Evolutionary conservation across 2,329 filamentous ascomycete species (phyloP), one percentile per base, ranked within the genome.

Genomic region (Didymellaceae sp.): DNA sequence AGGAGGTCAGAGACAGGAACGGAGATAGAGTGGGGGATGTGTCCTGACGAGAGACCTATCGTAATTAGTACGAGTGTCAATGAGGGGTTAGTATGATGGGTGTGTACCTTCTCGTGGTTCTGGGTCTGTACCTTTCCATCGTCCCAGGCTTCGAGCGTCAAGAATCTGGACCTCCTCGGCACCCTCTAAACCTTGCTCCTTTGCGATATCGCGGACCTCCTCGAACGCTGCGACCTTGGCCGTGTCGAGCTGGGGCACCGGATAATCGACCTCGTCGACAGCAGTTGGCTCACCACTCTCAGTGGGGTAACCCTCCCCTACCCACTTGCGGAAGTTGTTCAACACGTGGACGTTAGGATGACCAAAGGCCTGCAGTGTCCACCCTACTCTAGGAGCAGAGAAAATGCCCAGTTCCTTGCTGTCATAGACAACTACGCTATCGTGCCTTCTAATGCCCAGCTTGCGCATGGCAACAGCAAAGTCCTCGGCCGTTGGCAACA

Each of bases 261-360:
- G 71, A 56, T 81, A 81, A 5, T 74, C 65, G 11, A 72, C 72
- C 18, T 58, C 54, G 6, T 73, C 62, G 2, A 73, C 78, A 34
- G 79, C 68, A 45, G 84, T 80, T 45, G 86, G 75, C 65, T 86
- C 78, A 3, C 93, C 92, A n/a, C 85, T 86, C 76, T 96, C 91
- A 0, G 87, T 88, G 0, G 91, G 89, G 59, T 86, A 83, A 1
- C 89, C 91, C 67, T 95, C 81, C 25, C 93, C 88, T 1, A 93
- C 86, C 91, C 92, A 99, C n/a, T 89, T 76, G 72, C 87, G 89
- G 77, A 97, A 99, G 77, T 99, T 99, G 78, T 99, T 95, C 46
- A 99, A 77, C 14, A 99, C 76, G 72, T 97, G 91, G 11, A 99
- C 93, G 57, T 85, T 87, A 34, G 85, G 79, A 72, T 99, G 94